These are phyloP conservation scores for Lepiota brunneoincarnata DNA, from an alignment of 768 basidiomycete genomes.

Conservation along the genomic window DNA sequence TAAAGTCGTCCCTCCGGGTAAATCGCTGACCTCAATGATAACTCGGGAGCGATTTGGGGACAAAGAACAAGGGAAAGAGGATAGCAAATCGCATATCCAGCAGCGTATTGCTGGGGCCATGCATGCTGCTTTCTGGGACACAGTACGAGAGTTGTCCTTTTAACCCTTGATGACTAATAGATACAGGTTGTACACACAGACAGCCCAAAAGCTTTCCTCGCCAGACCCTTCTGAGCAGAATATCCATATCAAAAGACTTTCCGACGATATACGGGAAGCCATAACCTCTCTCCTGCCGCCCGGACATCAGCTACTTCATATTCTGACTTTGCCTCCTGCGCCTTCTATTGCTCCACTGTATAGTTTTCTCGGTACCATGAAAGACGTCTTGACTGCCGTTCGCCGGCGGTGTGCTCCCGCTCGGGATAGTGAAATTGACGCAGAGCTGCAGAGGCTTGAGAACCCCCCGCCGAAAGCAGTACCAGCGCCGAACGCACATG, in stretches of 20 bases:
- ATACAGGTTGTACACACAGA: slow-evolving; percentile 34
- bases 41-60: slow-evolving; percentile 31
- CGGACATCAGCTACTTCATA: slow-evolving; percentile 44
- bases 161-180: background rate
- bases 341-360: slow-evolving; percentile 69
- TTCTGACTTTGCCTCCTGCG: slow-evolving; percentile 55
- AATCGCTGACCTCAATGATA: slow-evolving; percentile 62
- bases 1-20: slow-evolving; percentile 65
- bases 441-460: slow-evolving; percentile 26
- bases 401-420: slow-evolving; percentile 65
- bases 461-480: background rate
- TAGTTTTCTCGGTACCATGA: slow-evolving; percentile 51
- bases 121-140: slow-evolving; percentile 72
- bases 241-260: slow-evolving; percentile 53
- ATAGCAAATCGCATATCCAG: slow-evolving; percentile 6
- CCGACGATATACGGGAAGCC: slow-evolving; percentile 48
- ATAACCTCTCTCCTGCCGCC: slow-evolving; percentile 59
- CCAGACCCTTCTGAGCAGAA: slow-evolving; percentile 59
- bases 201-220: slow-evolving; percentile 50
- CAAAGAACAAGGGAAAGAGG: slow-evolving; percentile 21
- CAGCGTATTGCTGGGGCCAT: slow-evolving; percentile 48
- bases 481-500: background rate
- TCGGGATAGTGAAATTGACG: slow-evolving; percentile 54
- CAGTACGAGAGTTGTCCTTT: slow-evolving; percentile 40
- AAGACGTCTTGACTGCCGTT: slow-evolving; percentile 49